Percentiles rank a stretch among this genome's conserved stretches.
These are phyloP conservation scores for Sarocladium kiliense DNA, from an alignment of 2,329 filamentous ascomycete species.

Conservation along the genomic window DNA sequence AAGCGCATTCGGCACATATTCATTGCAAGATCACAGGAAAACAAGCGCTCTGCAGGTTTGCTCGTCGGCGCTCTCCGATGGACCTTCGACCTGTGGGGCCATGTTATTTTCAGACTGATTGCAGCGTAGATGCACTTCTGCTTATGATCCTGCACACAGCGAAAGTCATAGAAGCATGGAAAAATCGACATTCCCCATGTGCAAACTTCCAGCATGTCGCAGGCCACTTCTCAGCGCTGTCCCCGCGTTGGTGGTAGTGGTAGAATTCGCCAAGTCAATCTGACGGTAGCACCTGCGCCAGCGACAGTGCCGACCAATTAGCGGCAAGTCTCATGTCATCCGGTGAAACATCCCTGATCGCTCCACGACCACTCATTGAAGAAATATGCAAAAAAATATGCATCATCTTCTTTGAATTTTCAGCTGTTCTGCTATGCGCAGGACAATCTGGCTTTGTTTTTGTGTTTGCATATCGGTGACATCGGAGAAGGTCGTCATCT, in stretches of 20 bases:
- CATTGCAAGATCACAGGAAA: background rate
- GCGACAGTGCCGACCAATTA: background rate
- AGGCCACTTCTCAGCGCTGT: background rate
- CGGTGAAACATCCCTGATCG: background rate
- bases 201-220: background rate
- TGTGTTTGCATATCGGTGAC: too few relatives aligned
- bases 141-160: background rate
- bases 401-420: background rate
- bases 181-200: conserved; percentile 3
- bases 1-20: background rate
- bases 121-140: background rate
- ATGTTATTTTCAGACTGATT: background rate
- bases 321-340: background rate
- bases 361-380: background rate
- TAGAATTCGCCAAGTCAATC: background rate
- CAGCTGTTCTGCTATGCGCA: too few relatives aligned
- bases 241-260: background rate
- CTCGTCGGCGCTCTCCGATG: background rate
- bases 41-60: background rate
- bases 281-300: background rate
- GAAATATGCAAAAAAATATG: background rate
- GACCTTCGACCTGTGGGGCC: background rate
- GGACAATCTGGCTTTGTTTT: too few relatives aligned
- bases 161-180: background rate
- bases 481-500: too few relatives aligned